Evolutionary conservation across 2,329 filamentous ascomycete genomes (phyloP).

Genomic region (Hypoxylon sp.): DNA sequence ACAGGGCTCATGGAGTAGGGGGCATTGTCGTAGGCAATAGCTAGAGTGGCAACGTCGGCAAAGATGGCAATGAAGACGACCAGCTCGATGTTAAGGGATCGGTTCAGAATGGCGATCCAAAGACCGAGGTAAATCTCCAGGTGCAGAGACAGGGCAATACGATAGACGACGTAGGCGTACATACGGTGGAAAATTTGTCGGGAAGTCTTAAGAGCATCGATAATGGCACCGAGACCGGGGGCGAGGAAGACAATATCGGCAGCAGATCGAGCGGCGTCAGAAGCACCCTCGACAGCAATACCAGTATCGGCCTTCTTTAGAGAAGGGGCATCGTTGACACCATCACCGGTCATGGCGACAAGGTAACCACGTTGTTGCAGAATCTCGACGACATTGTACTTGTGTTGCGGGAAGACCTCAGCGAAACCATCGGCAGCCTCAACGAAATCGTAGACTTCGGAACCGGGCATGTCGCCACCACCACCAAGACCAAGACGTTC

Average conservation of each 20-base stretch:
- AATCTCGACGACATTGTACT: conserved; percentile 94
- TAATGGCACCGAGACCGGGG: conserved; percentile 90
- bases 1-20: conserved; percentile 87
- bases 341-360: conserved; percentile 96
- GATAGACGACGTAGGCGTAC: conserved; percentile 96
- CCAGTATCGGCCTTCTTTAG: conserved; percentile 96
- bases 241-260: conserved; percentile 95
- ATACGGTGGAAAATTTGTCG: conserved; percentile 97
- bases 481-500: conserved; percentile 91
- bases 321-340: conserved; percentile 93
- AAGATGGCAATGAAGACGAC: conserved; percentile 97
- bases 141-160: conserved; percentile 92
- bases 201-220: conserved; percentile 91
- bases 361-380: conserved; percentile 93
- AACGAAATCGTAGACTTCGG: conserved; percentile 94
- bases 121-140: conserved; percentile 92
- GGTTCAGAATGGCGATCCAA: conserved; percentile 91
- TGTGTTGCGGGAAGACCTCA: conserved; percentile 95
- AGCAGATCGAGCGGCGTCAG: conserved; percentile 89
- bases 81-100: conserved; percentile 84
- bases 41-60: conserved; percentile 90
- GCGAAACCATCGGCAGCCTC: conserved; percentile 96
- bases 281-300: conserved; percentile 93
- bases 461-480: conserved; percentile 92
- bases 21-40: conserved; percentile 94